Evolutionary conservation across 176 grass and related monocot species (phyloP).

Genomic region (Otatea glauca): DNA sequence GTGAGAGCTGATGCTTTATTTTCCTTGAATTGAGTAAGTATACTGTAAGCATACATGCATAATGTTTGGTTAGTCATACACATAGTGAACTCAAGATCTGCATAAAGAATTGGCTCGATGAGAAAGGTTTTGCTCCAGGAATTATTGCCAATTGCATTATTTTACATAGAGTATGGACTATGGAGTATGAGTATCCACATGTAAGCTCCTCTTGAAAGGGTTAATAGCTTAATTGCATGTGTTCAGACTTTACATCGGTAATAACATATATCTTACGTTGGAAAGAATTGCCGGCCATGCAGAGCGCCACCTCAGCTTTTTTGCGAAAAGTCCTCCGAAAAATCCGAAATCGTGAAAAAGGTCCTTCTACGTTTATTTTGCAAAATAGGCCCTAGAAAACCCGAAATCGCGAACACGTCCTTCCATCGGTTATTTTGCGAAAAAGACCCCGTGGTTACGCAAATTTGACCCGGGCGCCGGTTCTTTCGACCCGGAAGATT

Average conservation of each 20-base stretch:
- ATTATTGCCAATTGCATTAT: not conserved
- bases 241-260: not conserved
- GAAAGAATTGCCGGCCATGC: too few species aligned
- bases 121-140: not conserved
- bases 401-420: too few species aligned
- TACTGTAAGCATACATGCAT: constrained; percentile 10
- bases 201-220: not conserved
- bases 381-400: too few species aligned
- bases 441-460: too few species aligned
- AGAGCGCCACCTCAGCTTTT: too few species aligned
- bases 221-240: not conserved
- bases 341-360: too few species aligned
- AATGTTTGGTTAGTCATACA: constrained; percentile 4
- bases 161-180: not conserved
- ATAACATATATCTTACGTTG: too few species aligned
- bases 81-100: constrained; percentile 25
- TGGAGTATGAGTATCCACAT: constrained; percentile 8
- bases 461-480: too few species aligned
- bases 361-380: too few species aligned
- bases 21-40: not conserved
- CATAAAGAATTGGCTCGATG: not conserved
- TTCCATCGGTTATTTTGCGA: too few species aligned
- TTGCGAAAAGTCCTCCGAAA: too few species aligned
- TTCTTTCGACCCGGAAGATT: too few species aligned
- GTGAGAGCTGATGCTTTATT: not conserved